Conservation (phyloP, 345 rosid species). For the Mercurialis annua region DNA sequence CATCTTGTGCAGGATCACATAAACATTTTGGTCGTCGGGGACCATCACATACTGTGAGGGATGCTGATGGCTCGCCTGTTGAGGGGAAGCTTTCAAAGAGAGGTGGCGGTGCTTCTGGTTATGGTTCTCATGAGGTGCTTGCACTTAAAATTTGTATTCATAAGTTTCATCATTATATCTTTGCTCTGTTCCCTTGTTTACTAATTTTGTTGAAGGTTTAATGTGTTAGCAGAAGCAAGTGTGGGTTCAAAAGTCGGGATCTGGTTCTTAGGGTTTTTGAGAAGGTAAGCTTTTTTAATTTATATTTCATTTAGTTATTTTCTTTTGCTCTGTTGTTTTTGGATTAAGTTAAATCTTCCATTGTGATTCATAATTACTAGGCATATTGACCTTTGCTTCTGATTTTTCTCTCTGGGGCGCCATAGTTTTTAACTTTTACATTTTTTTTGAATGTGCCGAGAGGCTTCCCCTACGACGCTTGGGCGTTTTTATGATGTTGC, state of each 20-base stretch:
- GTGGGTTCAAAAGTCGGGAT: slow-evolving; percentile 76
- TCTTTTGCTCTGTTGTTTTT: neutral
- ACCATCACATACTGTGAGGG: slow-evolving; percentile 33
- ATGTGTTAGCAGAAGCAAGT: slow-evolving; percentile 63
- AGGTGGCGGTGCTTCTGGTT: slow-evolving; percentile 42
- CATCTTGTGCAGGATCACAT: slow-evolving; percentile 38
- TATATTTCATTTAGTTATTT: neutral
- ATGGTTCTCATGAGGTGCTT: slow-evolving; percentile 59
- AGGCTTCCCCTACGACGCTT: neutral
- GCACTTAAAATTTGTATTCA: slow-evolving; percentile 12
- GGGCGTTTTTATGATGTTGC: slow-evolving; percentile 11
- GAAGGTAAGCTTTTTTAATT: slow-evolving; percentile 5
- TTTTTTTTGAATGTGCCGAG: neutral
- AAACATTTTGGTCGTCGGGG: slow-evolving; percentile 44
- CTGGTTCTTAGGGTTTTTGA: slow-evolving; percentile 45
- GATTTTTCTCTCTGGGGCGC: neutral
- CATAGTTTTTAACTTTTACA: neutral
- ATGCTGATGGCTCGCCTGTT: slow-evolving; percentile 31
- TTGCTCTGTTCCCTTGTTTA: neutral
- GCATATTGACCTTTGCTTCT: neutral
- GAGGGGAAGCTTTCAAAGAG: slow-evolving; percentile 57
- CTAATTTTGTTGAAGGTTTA: slow-evolving; percentile 14
- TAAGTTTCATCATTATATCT: neutral
- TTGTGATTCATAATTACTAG: neutral
- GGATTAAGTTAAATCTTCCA: neutral